A percentile compares a stretch with the other conserved stretches of the same genome.
These are phyloP conservation scores for Isoetes taiwanensis DNA, from an alignment of 75 land plant species.

Conservation along the genomic window DNA sequence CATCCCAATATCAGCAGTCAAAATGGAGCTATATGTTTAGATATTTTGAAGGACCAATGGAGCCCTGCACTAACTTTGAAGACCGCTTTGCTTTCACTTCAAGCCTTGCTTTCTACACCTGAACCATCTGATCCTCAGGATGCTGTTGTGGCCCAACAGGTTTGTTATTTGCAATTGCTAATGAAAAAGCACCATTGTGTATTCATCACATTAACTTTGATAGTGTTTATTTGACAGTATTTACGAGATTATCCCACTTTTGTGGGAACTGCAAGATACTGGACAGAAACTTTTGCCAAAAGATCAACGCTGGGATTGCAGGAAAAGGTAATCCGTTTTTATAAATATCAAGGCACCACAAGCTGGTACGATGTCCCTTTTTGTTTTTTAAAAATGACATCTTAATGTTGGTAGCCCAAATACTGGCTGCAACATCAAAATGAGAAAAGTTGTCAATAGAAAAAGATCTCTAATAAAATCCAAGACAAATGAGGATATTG, in stretches of 20 bases:
- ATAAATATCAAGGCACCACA: background rate
- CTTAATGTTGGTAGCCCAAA: no score
- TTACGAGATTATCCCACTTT: slow-evolving; percentile 63
- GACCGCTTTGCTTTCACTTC: slow-evolving; percentile 87
- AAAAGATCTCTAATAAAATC: no score
- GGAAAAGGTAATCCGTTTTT: slow-evolving; percentile 52
- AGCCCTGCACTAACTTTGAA: slow-evolving; percentile 94
- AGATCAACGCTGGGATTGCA: slow-evolving; percentile 56
- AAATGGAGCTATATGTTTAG: slow-evolving; percentile 97
- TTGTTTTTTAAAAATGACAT: background rate
- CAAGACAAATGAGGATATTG: no score
- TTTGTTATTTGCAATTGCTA: background rate
- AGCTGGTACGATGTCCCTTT: background rate
- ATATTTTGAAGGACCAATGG: slow-evolving; percentile 97
- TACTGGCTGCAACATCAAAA: no score
- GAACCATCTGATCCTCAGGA: slow-evolving; percentile 97
- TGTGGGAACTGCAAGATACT: slow-evolving; percentile 78
- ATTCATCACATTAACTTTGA: background rate
- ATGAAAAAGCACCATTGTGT: background rate
- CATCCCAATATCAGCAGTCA: slow-evolving; percentile 99
- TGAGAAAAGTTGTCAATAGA: no score
- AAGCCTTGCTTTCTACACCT: slow-evolving; percentile 91
- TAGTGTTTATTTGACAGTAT: slow-evolving; percentile 35
- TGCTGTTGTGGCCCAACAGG: slow-evolving; percentile 99
- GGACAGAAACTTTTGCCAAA: slow-evolving; percentile 95